A percentile compares a stretch with the other conserved stretches of the same genome.
phyloP scores from a whole-genome alignment of 768 basidiomycete species.

The Tephrocybe sp. region DNA sequence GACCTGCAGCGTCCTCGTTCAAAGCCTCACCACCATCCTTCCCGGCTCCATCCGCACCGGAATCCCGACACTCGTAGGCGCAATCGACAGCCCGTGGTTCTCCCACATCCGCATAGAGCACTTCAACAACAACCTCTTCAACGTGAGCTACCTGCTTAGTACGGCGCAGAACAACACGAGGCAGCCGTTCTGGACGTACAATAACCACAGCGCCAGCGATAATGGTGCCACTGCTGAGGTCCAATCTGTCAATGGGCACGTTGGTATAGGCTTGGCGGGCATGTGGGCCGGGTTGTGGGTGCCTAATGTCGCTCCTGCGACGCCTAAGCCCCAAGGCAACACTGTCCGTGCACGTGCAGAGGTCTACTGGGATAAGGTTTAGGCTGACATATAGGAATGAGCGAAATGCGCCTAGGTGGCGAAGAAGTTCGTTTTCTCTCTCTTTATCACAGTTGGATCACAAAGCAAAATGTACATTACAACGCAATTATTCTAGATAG shows the following conservation, averaged over 20 bases:
- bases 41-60: conserved; percentile 17
- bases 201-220: conserved; percentile 9
- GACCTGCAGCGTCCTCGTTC: conserved; percentile 7
- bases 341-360: conserved; percentile 24
- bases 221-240: conserved; percentile 19
- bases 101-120: conserved; percentile 20
- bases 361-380: conserved; percentile 22
- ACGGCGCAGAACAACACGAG: conserved; percentile 14
- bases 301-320: conserved; percentile 15
- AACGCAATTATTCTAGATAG: no score
- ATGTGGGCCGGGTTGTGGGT: conserved; percentile 19
- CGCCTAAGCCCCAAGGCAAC: conserved; percentile 17
- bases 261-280: conserved; percentile 23
- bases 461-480: no score
- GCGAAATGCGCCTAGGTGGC: no score
- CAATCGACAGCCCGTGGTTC: conserved; percentile 18
- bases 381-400: no score
- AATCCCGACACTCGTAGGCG: conserved; percentile 20
- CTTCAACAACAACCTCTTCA: conserved; percentile 21
- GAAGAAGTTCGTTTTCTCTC: no score
- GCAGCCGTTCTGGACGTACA: conserved; percentile 21
- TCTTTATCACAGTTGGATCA: no score
- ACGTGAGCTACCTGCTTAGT: conserved; percentile 17
- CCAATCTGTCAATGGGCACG: conserved; percentile 5
- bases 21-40: conserved; percentile 14